Evolutionary conservation across 495 filamentous ascomycete species (phyloP).

Genomic region (Tuber aestivum): DNA sequence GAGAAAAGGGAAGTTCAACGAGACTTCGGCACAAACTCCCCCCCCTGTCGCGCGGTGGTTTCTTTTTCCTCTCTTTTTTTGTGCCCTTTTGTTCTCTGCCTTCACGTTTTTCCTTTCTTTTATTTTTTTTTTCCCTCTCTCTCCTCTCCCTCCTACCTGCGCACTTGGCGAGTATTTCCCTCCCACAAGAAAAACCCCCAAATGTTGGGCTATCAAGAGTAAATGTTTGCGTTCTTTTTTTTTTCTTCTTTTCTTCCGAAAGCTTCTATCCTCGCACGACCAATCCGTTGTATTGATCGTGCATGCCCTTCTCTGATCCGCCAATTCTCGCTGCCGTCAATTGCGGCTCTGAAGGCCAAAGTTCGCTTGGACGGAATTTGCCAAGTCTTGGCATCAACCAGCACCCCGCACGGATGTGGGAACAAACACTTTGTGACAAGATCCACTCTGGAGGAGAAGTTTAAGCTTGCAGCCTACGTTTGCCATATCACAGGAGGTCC

Average conservation of each 20-base stretch:
- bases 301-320: conserved; percentile 4
- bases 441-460: not conserved
- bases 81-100: conserved; percentile 5
- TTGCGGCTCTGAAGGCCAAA: not conserved
- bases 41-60: conserved; percentile 6
- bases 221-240: not conserved
- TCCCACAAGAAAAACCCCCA: not conserved
- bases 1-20: conserved; percentile 7
- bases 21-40: conserved; percentile 4
- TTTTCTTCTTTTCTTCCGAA: not conserved
- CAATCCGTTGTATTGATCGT: conserved; percentile 1
- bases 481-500: not conserved
- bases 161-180: not conserved
- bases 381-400: conserved; percentile 5
- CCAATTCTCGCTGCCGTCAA: not conserved
- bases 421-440: not conserved
- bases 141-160: not conserved
- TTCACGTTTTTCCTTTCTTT: not conserved
- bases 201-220: not conserved
- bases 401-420: not conserved
- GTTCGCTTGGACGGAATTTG: conserved; percentile 2
- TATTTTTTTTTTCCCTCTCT: not conserved
- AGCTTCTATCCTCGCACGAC: not conserved
- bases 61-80: not conserved
- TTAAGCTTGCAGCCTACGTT: not conserved